A percentile compares a stretch with the other conserved stretches of the same genome.
phyloP scores from a whole-genome alignment of 352 stramenopile species.

The Pilasporangium apinafurcum region DNA sequence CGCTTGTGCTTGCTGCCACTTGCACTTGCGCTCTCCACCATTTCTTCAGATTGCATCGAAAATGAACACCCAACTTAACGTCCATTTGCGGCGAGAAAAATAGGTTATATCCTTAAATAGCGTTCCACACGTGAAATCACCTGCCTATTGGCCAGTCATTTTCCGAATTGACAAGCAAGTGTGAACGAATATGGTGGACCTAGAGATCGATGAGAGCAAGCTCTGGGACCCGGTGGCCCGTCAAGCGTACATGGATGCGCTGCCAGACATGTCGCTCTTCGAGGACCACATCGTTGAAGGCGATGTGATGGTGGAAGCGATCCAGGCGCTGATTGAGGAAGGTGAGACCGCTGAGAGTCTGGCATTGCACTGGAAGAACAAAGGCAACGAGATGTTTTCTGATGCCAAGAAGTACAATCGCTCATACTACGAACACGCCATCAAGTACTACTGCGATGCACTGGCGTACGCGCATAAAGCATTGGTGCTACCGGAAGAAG shows the following conservation, averaged over 20 bases:
- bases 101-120: background rate
- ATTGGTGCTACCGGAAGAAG: conserved; percentile 47
- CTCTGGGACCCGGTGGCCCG: conserved; percentile 70
- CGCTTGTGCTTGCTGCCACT: conserved; percentile 12
- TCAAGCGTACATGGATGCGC: conserved; percentile 79
- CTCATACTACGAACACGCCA: conserved; percentile 66
- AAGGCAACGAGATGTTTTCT: conserved; percentile 83
- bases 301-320: conserved; percentile 82
- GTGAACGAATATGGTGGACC: conserved; percentile 84
- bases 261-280: conserved; percentile 86
- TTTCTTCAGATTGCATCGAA: conserved; percentile 5
- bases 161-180: background rate
- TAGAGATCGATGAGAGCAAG: conserved; percentile 86
- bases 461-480: conserved; percentile 76
- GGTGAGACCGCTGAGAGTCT: conserved; percentile 83
- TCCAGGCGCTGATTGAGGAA: conserved; percentile 83
- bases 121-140: conserved; percentile 1
- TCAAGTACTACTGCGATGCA: conserved; percentile 78
- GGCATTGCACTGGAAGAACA: conserved; percentile 84
- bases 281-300: conserved; percentile 84
- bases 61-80: background rate
- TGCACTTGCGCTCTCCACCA: conserved; percentile 37
- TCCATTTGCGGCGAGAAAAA: conserved; percentile 3
- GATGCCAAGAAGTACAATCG: conserved; percentile 65
- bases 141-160: conserved; percentile 12